phyloP scores from a whole-genome alignment of 805 yeast species.

The Zygoascus bituminiphila region DNA sequence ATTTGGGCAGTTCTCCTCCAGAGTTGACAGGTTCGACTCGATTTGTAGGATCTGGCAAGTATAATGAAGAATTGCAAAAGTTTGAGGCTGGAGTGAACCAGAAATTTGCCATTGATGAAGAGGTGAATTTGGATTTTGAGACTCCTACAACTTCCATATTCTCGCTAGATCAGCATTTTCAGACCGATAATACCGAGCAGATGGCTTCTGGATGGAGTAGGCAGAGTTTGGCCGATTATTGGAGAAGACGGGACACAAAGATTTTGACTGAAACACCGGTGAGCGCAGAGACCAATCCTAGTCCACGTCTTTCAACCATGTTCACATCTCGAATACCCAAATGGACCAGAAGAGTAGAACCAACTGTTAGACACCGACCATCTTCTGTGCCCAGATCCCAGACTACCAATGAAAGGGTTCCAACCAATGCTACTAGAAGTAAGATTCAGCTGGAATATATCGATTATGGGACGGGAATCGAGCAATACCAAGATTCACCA shows the following conservation, averaged over 20 bases:
- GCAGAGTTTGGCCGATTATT: neutral
- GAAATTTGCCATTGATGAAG: neutral
- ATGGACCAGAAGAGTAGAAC: neutral
- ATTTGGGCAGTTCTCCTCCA: too few species aligned
- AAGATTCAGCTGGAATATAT: neutral
- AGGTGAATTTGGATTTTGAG: neutral
- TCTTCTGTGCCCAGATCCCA: neutral
- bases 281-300: neutral
- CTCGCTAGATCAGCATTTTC: neutral
- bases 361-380: neutral
- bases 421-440: neutral
- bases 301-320: neutral
- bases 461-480: neutral
- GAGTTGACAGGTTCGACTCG: too few species aligned
- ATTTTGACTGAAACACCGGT: neutral
- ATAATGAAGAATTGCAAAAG: neutral
- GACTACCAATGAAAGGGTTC: neutral
- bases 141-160: neutral
- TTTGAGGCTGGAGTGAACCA: neutral
- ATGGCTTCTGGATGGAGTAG: neutral
- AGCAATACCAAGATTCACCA: neutral
- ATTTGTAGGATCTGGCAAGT: neutral
- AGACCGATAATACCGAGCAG: neutral
- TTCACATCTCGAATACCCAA: neutral
- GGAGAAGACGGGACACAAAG: neutral